phyloP scores from a whole-genome alignment of 148 eudicot species.

The Tetragonia tetragonoides region DNA sequence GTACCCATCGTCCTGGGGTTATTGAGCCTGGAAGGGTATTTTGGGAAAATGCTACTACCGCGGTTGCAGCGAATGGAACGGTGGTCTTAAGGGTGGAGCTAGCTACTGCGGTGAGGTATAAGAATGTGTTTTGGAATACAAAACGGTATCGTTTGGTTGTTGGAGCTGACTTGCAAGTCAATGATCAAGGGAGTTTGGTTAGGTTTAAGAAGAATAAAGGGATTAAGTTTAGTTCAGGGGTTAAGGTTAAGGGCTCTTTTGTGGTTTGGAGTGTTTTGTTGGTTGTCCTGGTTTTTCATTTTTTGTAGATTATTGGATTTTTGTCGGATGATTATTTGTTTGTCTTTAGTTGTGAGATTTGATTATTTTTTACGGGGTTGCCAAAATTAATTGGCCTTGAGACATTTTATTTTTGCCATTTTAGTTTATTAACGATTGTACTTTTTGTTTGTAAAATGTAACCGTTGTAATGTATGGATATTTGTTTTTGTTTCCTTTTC shows the following conservation, averaged over 20 bases:
- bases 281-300: background rate
- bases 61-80: conserved; percentile 26
- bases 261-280: conserved; percentile 17
- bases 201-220: conserved; percentile 45
- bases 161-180: conserved; percentile 44
- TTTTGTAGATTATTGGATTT: background rate
- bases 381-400: no score
- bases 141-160: conserved; percentile 43
- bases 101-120: conserved; percentile 50
- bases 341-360: no score
- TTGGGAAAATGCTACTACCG: conserved; percentile 18
- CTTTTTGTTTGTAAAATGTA: no score
- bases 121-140: conserved; percentile 52
- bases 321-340: no score
- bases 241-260: background rate
- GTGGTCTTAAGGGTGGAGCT: conserved; percentile 54
- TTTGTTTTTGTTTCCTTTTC: no score
- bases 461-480: no score
- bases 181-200: conserved; percentile 33
- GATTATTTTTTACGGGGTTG: no score
- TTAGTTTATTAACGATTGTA: no score
- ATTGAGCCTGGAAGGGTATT: conserved; percentile 29
- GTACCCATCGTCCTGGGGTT: conserved; percentile 31
- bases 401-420: no score
- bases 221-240: conserved; percentile 42